Base-by-base conservation (phyloP, 345 rosid genomes). In the Salix exigua region DNA sequence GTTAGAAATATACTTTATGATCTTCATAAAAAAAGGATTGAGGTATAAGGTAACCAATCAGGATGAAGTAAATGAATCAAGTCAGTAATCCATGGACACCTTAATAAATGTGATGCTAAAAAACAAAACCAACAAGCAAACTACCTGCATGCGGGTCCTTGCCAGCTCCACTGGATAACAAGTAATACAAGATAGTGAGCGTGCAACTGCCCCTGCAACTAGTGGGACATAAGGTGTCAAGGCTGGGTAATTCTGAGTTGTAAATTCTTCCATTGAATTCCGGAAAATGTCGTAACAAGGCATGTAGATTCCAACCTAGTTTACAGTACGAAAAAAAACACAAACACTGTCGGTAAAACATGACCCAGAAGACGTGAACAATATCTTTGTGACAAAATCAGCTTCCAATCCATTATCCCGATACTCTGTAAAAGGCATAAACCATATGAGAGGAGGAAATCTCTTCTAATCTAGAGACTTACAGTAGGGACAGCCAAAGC, bases 91-190 rank as follows among this genome's bases (percentile, higher is more conserved):
- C 66, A 58, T 48, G n/a, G 46, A 42, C 13, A 42, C 46, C 46
- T 42, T 42, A 42, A 42, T 3, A 42, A 19, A 31, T 53, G 9
- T 17, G 46, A 71, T 19, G 48, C 46, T 13, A 28, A 16, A 71
- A 38, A 17, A 71, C 30, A 50, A 48, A 26, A 73, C 26, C 25
- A 73, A 25, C 37, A 42, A 30, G 19, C 33, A 4, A 51, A 18
- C 5, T 74, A 95, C 99, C 97, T 96, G 99, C 99, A 93, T 96
- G 76, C 97, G 93, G 21, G 99, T 96, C 82, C 93, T 88, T 62
- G 99, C 99, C 78, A 96, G 91, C 85, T 96, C 99, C 79, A 96
- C 81, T 37, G 99, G 99, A 73, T 92, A 96, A 87, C 93, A 96
- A 25, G 89, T 88, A 17, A 92, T 87, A 77, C 99, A 96, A 69